phyloP scores from a whole-genome alignment of 2,329 filamentous ascomycete species.

The Chaetomium strumarium region DNA sequence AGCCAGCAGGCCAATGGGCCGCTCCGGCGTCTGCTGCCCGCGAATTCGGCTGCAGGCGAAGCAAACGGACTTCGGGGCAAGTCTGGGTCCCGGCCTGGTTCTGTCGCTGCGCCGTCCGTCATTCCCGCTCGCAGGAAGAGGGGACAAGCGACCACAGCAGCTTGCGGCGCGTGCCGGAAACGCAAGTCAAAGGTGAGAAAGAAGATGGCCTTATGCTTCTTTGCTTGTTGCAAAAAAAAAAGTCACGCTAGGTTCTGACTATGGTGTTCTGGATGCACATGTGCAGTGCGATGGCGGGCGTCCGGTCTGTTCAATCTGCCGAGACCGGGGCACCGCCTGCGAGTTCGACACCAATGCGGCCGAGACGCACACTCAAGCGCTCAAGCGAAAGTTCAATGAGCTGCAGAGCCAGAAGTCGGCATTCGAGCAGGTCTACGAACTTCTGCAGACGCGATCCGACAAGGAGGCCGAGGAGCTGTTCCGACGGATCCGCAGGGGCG shows the following conservation, averaged over 20 bases:
- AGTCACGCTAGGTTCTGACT: not conserved
- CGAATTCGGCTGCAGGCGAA: constrained; percentile 4
- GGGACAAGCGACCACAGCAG: constrained; percentile 25
- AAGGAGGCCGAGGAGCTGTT: constrained; percentile 32
- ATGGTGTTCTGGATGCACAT: not conserved
- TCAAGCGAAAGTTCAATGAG: constrained; percentile 29
- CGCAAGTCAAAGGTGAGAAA: constrained; percentile 29
- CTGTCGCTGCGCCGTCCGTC: not conserved
- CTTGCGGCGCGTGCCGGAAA: constrained; percentile 29
- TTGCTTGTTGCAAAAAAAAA: too few relatives aligned
- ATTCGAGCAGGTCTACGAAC: constrained; percentile 28
- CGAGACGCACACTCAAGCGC: constrained; percentile 30
- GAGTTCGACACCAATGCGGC: constrained; percentile 28
- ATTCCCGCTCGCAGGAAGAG: constrained; percentile 12
- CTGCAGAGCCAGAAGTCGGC: constrained; percentile 26
- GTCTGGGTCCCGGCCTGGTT: not conserved
- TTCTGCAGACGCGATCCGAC: constrained; percentile 23
- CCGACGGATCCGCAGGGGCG: constrained; percentile 32
- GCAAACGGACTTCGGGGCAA: not conserved
- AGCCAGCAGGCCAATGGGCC: constrained; percentile 7
- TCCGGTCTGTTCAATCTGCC: constrained; percentile 28
- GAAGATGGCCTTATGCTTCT: not conserved
- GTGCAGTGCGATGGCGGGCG: constrained; percentile 29
- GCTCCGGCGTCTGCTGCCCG: constrained; percentile 19
- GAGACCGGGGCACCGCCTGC: constrained; percentile 27